Evolutionary conservation across 176 grass and related monocot species (phyloP).

Genomic region (Triticum timopheevii): DNA sequence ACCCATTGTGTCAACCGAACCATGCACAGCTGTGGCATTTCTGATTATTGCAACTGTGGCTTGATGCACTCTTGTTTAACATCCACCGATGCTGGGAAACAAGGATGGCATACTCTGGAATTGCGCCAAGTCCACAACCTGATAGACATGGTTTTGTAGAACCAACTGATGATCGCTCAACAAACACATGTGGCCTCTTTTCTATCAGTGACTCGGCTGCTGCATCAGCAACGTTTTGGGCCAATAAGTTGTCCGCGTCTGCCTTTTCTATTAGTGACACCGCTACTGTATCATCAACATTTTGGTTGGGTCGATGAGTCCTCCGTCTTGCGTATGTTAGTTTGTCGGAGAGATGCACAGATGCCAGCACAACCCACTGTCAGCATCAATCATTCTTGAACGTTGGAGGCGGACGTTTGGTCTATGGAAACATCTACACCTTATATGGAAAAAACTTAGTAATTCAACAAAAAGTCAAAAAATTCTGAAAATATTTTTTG

Average conservation of each 20-base stretch:
- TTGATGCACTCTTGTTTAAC: slow-evolving; percentile 40
- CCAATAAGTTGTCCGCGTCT: slow-evolving; percentile 23
- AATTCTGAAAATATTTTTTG: too few relatives aligned
- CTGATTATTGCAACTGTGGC: not conserved
- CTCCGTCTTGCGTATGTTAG: slow-evolving; percentile 6
- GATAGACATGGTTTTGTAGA: not conserved
- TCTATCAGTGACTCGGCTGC: slow-evolving; percentile 38
- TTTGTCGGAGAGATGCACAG: not conserved
- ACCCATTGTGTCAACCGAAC: slow-evolving; percentile 41
- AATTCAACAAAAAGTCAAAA: too few relatives aligned
- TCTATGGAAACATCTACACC: too few relatives aligned
- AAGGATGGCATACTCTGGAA: slow-evolving; percentile 37
- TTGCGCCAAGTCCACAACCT: slow-evolving; percentile 23
- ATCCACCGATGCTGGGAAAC: slow-evolving; percentile 6
- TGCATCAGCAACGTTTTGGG: slow-evolving; percentile 12
- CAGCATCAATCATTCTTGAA: slow-evolving; percentile 29
- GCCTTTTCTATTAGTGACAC: slow-evolving; percentile 45
- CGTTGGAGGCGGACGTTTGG: not conserved
- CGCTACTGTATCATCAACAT: slow-evolving; percentile 12
- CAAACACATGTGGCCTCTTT: not conserved
- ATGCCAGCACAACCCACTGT: slow-evolving; percentile 21
- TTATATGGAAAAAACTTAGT: too few relatives aligned
- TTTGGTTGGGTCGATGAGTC: slow-evolving; percentile 2
- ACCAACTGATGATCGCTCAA: slow-evolving; percentile 14
- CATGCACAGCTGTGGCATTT: slow-evolving; percentile 23